A percentile compares a stretch with the other conserved stretches of the same genome.
Conservation (phyloP, 768 basidiomycete species). For the Naganishia randhawae region DNA sequence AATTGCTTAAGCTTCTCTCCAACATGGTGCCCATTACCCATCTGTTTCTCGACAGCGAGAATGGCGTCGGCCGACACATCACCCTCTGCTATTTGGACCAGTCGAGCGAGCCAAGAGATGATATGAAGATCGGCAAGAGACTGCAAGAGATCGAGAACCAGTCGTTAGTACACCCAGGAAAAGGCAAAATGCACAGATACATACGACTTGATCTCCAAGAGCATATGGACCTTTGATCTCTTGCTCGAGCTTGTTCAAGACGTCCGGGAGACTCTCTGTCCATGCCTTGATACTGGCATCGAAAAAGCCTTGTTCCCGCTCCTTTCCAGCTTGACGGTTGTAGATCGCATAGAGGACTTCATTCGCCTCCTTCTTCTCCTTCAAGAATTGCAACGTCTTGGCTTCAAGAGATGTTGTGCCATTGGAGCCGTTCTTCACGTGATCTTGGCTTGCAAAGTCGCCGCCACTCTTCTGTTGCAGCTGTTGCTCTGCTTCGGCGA, state of each 20-base stretch:
- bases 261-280: conserved; percentile 47
- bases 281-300: conserved; percentile 46
- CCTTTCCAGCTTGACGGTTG: conserved; percentile 38
- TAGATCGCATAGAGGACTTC: conserved; percentile 43
- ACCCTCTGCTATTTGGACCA: conserved; percentile 62
- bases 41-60: conserved; percentile 54
- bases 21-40: conserved; percentile 52
- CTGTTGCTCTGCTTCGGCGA: conserved; percentile 56
- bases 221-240: conserved; percentile 46
- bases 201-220: conserved; percentile 66
- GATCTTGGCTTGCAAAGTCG: conserved; percentile 2
- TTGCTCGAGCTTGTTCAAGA: conserved; percentile 43
- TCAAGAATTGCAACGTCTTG: conserved; percentile 44
- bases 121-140: conserved; percentile 78
- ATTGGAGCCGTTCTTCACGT: conserved; percentile 4
- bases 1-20: conserved; percentile 63
- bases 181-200: conserved; percentile 19
- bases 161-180: background rate
- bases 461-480: conserved; percentile 5
- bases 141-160: conserved; percentile 23
- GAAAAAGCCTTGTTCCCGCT: conserved; percentile 44
- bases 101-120: conserved; percentile 66
- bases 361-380: conserved; percentile 47
- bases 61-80: conserved; percentile 41
- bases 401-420: conserved; percentile 36